Base-by-base conservation (phyloP, 352 stramenopile species). In the Pilasporangium apinafurcum region DNA sequence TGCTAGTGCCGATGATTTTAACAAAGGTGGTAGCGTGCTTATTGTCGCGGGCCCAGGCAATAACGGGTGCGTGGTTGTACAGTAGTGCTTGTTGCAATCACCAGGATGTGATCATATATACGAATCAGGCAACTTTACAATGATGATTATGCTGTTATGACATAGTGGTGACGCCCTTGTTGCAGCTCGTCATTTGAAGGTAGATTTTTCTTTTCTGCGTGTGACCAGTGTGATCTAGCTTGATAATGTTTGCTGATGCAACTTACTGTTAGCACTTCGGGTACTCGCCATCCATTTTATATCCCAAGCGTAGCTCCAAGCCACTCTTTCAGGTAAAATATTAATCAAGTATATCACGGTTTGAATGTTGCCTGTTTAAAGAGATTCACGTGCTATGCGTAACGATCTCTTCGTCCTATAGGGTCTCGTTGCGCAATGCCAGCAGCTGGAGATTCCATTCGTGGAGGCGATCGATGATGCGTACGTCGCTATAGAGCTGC, bases 11-110 rank as follows among this genome's bases (percentile, higher is more conserved):
- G 5, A 13, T 5, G 27, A 13, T 22, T n/a, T 22, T 7, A 28
- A 3, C 20, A n/a, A 51, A 0, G 62, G 63, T 22, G 63, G 62
- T 12, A 56, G 60, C 10, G 74, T 99, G 30, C 64, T 99, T 6
- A 62, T 98, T n/a, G 63, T 99, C 17, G 95, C 79, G 29, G 97
- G 96, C 1, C 96, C 96, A 8, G 97, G 97, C 1, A 99, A 99
- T 60, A 99, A 99, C 55, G 97, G 96, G 81, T 88, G 30, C 16
- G 65, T 42, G 13, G 18, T 56, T 9, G 29, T 29, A 40, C 3
- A 8, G 13, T 32, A 6, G 10, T 22, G 33, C 16, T 27, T n/a
- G n/a, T n/a, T n/a, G n/a, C n/a, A n/a, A n/a, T n/a, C n/a, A n/a
- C n/a, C n/a, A n/a, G n/a, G n/a, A n/a, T n/a, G n/a, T n/a, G n/a